Evolutionary conservation across 2,329 filamentous ascomycete genomes (phyloP).

Genomic region (Rhytidhysteron rufulum): DNA sequence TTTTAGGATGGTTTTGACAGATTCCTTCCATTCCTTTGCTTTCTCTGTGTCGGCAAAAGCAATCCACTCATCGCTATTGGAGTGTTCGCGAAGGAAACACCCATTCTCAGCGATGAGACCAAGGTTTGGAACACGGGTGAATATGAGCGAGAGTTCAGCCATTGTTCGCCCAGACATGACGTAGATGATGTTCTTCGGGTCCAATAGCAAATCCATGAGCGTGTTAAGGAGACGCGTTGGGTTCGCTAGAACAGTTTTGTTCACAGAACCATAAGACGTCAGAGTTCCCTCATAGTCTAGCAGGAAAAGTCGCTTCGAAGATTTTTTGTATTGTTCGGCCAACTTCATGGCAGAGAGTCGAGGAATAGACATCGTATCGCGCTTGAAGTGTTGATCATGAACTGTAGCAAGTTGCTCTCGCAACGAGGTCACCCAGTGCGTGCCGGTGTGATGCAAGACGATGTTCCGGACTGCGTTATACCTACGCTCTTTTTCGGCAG

Average conservation of each 20-base stretch:
- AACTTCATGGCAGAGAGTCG: constrained; percentile 70
- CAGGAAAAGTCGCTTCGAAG: constrained; percentile 73
- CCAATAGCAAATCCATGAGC: constrained; percentile 74
- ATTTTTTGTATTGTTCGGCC: constrained; percentile 60
- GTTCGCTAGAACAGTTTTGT: constrained; percentile 79
- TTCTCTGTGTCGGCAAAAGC: constrained; percentile 70
- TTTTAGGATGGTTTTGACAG: constrained; percentile 74
- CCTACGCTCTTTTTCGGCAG: constrained; percentile 67
- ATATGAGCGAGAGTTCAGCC: constrained; percentile 82
- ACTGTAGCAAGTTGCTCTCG: constrained; percentile 66
- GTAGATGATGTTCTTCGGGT: constrained; percentile 81
- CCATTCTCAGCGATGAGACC: constrained; percentile 94
- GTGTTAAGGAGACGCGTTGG: constrained; percentile 82
- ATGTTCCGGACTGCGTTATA: constrained; percentile 72
- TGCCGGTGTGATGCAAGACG: constrained; percentile 77
- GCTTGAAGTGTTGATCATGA: constrained; percentile 78
- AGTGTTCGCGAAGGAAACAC: constrained; percentile 76
- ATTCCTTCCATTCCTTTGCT: constrained; percentile 75
- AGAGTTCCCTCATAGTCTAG: constrained; percentile 93
- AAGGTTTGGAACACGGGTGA: constrained; percentile 76
- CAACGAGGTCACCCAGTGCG: constrained; percentile 80
- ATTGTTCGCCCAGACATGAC: constrained; percentile 89
- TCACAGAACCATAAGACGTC: constrained; percentile 79
- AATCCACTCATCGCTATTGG: constrained; percentile 64
- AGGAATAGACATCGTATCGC: constrained; percentile 81